Percentiles rank a stretch among this genome's conserved stretches.
Evolutionary conservation across 1,139 yeast species (phyloP).

Genomic region (Sugiyamaella xylanicola): DNA sequence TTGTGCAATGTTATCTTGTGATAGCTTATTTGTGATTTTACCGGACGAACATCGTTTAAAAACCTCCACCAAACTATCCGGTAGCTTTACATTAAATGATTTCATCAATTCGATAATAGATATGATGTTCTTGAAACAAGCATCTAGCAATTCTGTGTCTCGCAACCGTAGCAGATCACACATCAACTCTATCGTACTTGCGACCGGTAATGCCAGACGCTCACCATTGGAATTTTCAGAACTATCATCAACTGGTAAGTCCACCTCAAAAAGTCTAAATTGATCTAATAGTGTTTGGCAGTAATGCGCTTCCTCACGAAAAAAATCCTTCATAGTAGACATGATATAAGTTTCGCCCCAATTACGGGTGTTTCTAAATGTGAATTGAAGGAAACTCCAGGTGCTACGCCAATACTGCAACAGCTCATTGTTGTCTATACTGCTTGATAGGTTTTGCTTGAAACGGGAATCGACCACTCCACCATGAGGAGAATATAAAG

Average conservation of each 20-base stretch:
- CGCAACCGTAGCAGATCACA: conserved; percentile 81
- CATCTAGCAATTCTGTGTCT: conserved; percentile 69
- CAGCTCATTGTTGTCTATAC: conserved; percentile 33
- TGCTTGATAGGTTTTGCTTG: conserved; percentile 33
- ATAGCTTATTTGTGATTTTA: conserved; percentile 33
- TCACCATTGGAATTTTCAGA: conserved; percentile 28
- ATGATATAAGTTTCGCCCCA: conserved; percentile 72
- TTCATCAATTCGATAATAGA: conserved; percentile 39
- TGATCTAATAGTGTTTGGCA: conserved; percentile 70
- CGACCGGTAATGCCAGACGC: conserved; percentile 34
- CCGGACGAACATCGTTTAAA: conserved; percentile 33
- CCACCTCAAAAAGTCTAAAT: conserved; percentile 55
- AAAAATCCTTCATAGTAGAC: conserved; percentile 68
- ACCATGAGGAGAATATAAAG: conserved; percentile 64
- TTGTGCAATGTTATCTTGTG: conserved; percentile 31
- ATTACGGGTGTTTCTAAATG: conserved; percentile 63
- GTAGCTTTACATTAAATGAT: conserved; percentile 36
- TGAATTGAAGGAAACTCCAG: conserved; percentile 73
- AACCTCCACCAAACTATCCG: conserved; percentile 30
- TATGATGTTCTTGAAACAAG: conserved; percentile 73
- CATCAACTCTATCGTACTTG: conserved; percentile 47
- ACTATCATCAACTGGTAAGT: conserved; percentile 41
- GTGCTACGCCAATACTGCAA: conserved; percentile 61
- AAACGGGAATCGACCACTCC: conserved; percentile 51
- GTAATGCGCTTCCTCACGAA: conserved; percentile 82